phyloP scores from a whole-genome alignment of 768 basidiomycete genomes.

The Tubosaeta sp. region DNA sequence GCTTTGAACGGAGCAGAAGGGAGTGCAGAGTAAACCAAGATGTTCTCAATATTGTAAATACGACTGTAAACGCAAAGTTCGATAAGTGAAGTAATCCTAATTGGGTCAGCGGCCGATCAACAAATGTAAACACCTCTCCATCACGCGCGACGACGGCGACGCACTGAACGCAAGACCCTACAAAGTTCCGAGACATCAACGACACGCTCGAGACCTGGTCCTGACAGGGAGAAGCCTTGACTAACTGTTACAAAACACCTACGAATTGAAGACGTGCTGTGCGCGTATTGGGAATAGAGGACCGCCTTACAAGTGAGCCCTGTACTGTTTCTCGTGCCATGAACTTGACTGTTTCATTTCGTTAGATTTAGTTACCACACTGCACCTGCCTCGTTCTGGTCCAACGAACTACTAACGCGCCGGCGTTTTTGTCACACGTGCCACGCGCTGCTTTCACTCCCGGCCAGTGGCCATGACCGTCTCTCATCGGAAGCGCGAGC shows the following conservation, averaged over 20 bases:
- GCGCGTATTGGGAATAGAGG: background rate
- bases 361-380: background rate
- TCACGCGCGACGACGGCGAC: slow-evolving; percentile 11
- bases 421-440: background rate
- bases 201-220: background rate
- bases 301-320: background rate
- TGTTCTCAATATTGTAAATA: background rate
- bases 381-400: background rate
- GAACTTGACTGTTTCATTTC: background rate
- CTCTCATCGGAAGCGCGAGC: slow-evolving; percentile 62
- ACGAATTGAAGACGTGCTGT: background rate
- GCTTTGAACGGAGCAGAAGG: background rate
- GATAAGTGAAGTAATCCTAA: background rate
- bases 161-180: background rate
- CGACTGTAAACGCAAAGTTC: background rate
- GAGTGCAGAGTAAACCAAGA: background rate
- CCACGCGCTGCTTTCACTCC: background rate
- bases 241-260: background rate
- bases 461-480: slow-evolving; percentile 46
- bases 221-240: background rate
- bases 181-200: background rate
- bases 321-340: background rate
- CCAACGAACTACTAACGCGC: background rate
- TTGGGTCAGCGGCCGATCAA: slow-evolving; percentile 2
- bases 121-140: slow-evolving; percentile 10